Base-by-base conservation (phyloP, 495 filamentous ascomycete species). In the Lichina pygmaea region DNA sequence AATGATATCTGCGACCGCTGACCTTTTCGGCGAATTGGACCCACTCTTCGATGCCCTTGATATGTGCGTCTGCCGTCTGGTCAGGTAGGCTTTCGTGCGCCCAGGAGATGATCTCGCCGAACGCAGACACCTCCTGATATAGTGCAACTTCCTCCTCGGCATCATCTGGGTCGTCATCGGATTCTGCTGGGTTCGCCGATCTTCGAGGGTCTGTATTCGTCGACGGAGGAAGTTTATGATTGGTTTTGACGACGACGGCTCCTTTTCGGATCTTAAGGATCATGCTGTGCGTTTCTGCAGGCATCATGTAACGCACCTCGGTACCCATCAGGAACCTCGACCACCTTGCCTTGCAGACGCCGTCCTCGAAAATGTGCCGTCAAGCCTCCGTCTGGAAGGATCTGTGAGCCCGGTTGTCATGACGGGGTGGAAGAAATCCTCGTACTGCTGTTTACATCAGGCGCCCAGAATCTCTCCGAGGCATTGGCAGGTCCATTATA, bases 51-150 rank as follows among this genome's bases (percentile, higher is more conserved):
- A 91, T 62, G 0, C 70, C 68, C 53, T 66, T 62, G 11, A 73
- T 57, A 58, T 77, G 73, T 31, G 60, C 60, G 60, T 81, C 74
- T 7, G 53, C 57, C 7, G 43, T 57, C 5, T 56, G 58, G 39
- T 72, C 67, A 8, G 59, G 62, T 44, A 62, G 44, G 3, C 55
- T 52, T 50, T 77, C 78, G 60, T 94, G 89, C 0, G 68, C 78
- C 86, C 86, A 95, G 17, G 93, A 67, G 11, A 83, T 58, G 40
- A 93, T 54, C 16, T 80, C 67, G 11, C 85, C 72, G 57, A 95
- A 94, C n/a, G 65, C 61, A 4, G 63, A 70, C 33, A 71, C 62
- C 40, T 73, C 69, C 51, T 81, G 68, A 1, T 77, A 60, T 24
- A 77, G 51, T 52, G 78, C 73, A 13, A 70, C 64, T 2, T 70